phyloP scores from a whole-genome alignment of 116 monocot genomes.

The Zostera marina region DNA sequence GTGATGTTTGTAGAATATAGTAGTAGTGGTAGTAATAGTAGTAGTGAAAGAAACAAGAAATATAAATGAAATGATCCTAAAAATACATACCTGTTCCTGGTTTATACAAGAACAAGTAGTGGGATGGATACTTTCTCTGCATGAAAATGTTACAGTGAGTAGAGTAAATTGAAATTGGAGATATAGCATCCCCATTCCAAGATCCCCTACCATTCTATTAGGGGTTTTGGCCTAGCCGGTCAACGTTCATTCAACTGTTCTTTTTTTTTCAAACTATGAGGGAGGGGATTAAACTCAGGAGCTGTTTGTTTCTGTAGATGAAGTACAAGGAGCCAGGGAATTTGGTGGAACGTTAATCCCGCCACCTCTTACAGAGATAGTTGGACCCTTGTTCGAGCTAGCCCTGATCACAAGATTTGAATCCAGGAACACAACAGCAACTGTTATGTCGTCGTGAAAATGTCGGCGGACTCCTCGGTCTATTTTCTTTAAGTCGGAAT shows the following conservation, averaged over 20 bases:
- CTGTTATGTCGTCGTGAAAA: slow-evolving; percentile 69
- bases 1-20: too few species aligned
- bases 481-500: slow-evolving; percentile 60
- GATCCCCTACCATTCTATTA: neutral
- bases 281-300: slow-evolving; percentile 5
- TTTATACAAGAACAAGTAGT: neutral
- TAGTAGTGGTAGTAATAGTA: too few species aligned
- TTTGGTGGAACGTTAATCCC: slow-evolving; percentile 17
- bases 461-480: slow-evolving; percentile 60
- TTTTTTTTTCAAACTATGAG: neutral
- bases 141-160: slow-evolving; percentile 1
- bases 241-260: neutral
- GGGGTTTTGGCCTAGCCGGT: neutral
- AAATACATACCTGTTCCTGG: neutral
- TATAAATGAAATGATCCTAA: neutral
- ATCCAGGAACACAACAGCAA: slow-evolving; percentile 41
- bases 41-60: too few species aligned
- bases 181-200: neutral
- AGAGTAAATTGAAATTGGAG: slow-evolving; percentile 5
- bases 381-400: slow-evolving; percentile 18
- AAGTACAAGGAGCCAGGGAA: slow-evolving; percentile 22
- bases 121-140: slow-evolving; percentile 5
- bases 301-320: slow-evolving; percentile 10
- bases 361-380: slow-evolving; percentile 40
- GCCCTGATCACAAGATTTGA: slow-evolving; percentile 29